A percentile compares a stretch with the other conserved stretches of the same genome.
Evolutionary conservation across 2,329 filamentous ascomycete species (phyloP).

Genomic region (Colletotrichum siamense): DNA sequence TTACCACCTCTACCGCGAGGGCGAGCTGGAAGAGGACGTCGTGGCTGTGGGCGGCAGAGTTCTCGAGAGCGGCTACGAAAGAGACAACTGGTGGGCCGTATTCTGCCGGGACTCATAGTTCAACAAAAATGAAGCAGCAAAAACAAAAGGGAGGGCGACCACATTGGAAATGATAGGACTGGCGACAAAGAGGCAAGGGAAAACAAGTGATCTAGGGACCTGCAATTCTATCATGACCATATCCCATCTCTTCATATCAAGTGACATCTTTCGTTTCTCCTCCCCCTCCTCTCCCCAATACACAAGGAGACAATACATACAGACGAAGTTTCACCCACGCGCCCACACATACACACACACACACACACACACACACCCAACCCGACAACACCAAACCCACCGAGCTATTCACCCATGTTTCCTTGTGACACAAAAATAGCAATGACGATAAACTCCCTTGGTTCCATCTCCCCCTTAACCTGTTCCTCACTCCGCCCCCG

Average conservation of each 20-base stretch:
- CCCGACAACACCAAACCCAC: background rate
- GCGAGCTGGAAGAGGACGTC: slow-evolving; percentile 86
- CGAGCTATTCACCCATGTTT: background rate
- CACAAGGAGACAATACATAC: background rate
- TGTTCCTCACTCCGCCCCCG: background rate
- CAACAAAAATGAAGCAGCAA: background rate
- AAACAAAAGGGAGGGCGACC: background rate
- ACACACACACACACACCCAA: background rate
- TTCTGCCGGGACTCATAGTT: slow-evolving; percentile 31
- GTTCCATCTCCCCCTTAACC: background rate
- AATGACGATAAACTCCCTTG: background rate
- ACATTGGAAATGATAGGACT: background rate
- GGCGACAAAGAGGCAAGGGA: background rate
- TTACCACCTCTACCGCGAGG: slow-evolving; percentile 89
- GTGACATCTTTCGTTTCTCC: background rate
- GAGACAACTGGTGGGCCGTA: slow-evolving; percentile 98
- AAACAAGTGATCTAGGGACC: slow-evolving; percentile 7
- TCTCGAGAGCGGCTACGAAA: slow-evolving; percentile 86
- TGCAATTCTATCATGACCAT: slow-evolving; percentile 23
- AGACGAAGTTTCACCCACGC: background rate
- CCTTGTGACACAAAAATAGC: background rate
- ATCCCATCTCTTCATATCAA: slow-evolving; percentile 17
- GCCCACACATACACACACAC: background rate
- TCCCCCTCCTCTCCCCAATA: background rate
- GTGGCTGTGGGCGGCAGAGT: slow-evolving; percentile 75